Conservation (phyloP, 768 basidiomycete species). For the Lentinula sp. region DNA sequence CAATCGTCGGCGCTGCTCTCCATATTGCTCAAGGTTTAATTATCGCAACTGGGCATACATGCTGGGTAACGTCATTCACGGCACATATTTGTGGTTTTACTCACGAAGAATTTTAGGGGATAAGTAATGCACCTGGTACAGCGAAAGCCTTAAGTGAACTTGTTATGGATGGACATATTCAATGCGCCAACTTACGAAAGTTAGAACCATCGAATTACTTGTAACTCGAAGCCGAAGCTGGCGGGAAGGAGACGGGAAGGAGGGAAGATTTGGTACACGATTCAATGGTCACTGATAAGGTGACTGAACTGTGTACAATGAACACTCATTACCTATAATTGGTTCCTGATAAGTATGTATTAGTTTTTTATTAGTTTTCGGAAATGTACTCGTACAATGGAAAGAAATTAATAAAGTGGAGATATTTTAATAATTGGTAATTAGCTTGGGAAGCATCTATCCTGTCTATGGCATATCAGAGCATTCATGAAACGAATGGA, state of each 20-base stretch:
- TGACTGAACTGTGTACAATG: not conserved
- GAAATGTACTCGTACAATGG: too few species aligned
- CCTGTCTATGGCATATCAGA: too few species aligned
- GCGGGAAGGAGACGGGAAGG: not conserved
- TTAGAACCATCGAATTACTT: constrained; percentile 36
- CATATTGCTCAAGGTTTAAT: constrained; percentile 55
- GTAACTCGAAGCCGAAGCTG: constrained; percentile 11
- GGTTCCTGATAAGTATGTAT: not conserved
- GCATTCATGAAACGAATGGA: too few species aligned
- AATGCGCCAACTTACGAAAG: constrained; percentile 46
- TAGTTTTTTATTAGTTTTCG: too few species aligned
- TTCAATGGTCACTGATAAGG: not conserved
- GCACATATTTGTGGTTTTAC: not conserved
- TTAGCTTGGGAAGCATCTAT: too few species aligned
- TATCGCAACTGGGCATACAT: constrained; percentile 75
- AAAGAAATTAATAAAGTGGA: too few species aligned
- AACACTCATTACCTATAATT: not conserved
- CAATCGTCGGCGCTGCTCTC: constrained; percentile 63
- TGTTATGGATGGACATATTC: constrained; percentile 59
- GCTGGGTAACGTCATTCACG: constrained; percentile 48
- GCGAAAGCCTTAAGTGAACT: constrained; percentile 68
- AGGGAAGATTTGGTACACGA: not conserved
- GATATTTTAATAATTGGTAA: too few species aligned
- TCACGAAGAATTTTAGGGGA: constrained; percentile 38
- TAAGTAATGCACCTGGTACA: constrained; percentile 82